Evolutionary conservation across 2,329 filamentous ascomycete genomes (phyloP).

Genomic region (Lachnellula cervina): DNA sequence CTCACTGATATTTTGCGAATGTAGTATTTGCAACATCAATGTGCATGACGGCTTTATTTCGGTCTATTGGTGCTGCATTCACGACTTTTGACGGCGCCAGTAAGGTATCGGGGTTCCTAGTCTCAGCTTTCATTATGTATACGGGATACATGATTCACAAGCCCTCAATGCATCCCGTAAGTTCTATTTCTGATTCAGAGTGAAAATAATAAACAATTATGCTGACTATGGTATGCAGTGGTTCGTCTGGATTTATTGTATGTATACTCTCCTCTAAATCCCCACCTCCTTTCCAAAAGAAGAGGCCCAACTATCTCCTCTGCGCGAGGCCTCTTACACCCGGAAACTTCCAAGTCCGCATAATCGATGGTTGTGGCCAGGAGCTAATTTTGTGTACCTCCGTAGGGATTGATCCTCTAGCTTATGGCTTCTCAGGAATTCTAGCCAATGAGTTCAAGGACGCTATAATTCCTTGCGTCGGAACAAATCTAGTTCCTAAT

Average conservation of each 20-base stretch:
- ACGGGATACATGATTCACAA: conserved; percentile 60
- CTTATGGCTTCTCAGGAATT: conserved; percentile 65
- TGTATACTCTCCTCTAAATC: background rate
- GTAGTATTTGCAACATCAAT: conserved; percentile 45
- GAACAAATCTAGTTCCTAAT: conserved; percentile 45
- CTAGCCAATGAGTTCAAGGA: conserved; percentile 67
- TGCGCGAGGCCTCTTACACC: background rate
- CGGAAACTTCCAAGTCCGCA: background rate
- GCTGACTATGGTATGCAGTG: conserved; percentile 32
- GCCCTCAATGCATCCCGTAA: conserved; percentile 50
- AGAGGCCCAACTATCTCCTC: background rate
- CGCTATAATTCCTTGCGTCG: conserved; percentile 47
- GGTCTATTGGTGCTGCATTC: conserved; percentile 51
- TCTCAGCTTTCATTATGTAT: conserved; percentile 54
- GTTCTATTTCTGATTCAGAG: background rate
- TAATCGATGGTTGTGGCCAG: background rate
- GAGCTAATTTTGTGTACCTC: conserved; percentile 49
- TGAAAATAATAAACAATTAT: background rate
- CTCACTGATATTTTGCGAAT: background rate
- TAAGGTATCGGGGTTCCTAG: conserved; percentile 48
- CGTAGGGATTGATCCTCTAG: conserved; percentile 63
- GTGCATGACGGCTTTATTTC: conserved; percentile 55
- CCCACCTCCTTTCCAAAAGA: background rate
- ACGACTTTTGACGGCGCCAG: conserved; percentile 54
- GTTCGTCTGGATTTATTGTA: conserved; percentile 52